Conservation (phyloP, 2,329 filamentous ascomycete species). For the Cryphonectria radicalis region DNA sequence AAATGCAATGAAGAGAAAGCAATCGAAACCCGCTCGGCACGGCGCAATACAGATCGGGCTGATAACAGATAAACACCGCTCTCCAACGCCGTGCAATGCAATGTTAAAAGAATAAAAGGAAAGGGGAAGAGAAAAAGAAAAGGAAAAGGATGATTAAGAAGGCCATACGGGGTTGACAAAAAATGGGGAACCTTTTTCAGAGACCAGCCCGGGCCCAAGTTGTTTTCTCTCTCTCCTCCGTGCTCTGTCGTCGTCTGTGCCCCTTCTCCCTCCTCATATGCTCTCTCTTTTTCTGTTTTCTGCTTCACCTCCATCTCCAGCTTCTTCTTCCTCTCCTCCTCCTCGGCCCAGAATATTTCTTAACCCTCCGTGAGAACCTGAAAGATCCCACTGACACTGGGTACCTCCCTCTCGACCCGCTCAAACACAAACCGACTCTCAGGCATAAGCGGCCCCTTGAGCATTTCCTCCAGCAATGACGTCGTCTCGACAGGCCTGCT, state of each 20-base stretch:
- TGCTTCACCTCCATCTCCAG: neutral
- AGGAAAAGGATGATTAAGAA: conserved; percentile 9
- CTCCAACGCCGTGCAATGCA: conserved; percentile 21
- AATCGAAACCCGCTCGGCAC: neutral
- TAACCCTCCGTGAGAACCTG: conserved; percentile 28
- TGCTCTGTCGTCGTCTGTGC: neutral
- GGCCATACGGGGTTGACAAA: neutral
- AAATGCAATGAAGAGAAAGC: neutral
- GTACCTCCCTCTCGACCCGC: conserved; percentile 19
- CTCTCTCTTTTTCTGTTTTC: neutral
- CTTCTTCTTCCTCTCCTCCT: no score
- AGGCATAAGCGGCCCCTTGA: conserved; percentile 25
- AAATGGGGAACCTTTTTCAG: neutral
- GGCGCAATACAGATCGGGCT: neutral
- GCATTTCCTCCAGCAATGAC: conserved; percentile 25
- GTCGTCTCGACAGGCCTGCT: neutral
- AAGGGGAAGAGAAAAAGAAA: neutral
- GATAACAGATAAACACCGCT: neutral
- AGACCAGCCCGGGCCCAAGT: conserved; percentile 9
- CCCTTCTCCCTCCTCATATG: neutral
- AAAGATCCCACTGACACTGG: conserved; percentile 26
- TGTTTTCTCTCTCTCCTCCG: neutral
- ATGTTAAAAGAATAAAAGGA: neutral
- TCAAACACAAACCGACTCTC: conserved; percentile 20
- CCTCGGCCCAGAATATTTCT: no score